Base-by-base conservation (phyloP, 1,284 basidiomycete genomes). In the Apiotrichum akiyoshidainum region DNA sequence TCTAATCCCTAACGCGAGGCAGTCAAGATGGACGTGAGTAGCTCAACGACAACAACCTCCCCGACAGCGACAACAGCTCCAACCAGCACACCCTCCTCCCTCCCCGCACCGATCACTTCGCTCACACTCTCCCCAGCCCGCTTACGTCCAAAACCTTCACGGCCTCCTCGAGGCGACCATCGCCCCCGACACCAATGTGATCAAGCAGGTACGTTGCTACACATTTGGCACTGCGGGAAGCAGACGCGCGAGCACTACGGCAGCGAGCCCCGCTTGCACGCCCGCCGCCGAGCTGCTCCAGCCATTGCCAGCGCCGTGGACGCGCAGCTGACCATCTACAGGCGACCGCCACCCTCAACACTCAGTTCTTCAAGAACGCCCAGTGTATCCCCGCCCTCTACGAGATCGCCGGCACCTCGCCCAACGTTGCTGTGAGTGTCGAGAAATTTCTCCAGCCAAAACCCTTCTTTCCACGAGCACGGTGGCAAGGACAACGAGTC, bases 331-430 rank as follows among this genome's bases (percentile, higher is more conserved):
- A 55, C 39, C 39, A 42, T 52, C 41, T 41, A 26, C 68, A 96
- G 92, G 94, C 95, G 9, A 99, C 95, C 16, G 85, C 92, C 19
- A 85, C 87, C 68, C 83, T 99, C 58, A 95, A 94, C 79, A 86
- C 86, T 65, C 87, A 92, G 55, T 96, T 86, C 81, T 97, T 92
- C 85, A 94, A 92, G 81, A 86, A 87, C 73, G 84, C 92, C 17
- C 81, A 84, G 79, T 96, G 92, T 74, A 92, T 99, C 62, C 86
- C 94, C 52, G 92, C 90, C 33, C 85, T 99, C 41, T 90, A 92
- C 63, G 87, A 87, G 72, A 91, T 98, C 72, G 83, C 94, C 55
- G 87, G 89, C 37, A 89, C 85, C 70, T 90, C 90, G 34, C 88
- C 88, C 19, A 89, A 94, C 70, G 52, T 58, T 57, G 61, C 61